Percentiles rank a stretch among this genome's conserved stretches.
These are phyloP conservation scores for Dryadomyces quercivorus DNA, from an alignment of 2,329 filamentous ascomycete species.

Conservation along the genomic window DNA sequence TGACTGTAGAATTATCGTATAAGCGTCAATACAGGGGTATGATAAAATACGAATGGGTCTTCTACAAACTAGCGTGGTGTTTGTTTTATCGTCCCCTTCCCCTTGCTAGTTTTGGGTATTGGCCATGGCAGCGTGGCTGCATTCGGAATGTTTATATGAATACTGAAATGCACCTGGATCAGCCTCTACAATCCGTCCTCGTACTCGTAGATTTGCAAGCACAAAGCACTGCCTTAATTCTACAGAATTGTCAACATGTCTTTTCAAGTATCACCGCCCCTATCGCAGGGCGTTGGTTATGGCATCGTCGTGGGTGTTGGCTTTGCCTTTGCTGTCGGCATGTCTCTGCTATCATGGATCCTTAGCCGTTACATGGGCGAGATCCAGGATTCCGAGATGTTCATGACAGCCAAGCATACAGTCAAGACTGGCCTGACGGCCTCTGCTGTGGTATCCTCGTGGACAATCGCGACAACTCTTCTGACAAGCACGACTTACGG, in stretches of 20 bases:
- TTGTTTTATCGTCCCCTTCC: neutral
- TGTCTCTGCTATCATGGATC: slow-evolving; percentile 16
- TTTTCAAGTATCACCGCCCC: slow-evolving; percentile 18
- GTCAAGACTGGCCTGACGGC: slow-evolving; percentile 82
- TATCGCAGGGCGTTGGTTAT: slow-evolving; percentile 58
- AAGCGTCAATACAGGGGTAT: neutral
- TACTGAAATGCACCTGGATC: too few species aligned
- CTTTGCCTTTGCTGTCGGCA: slow-evolving; percentile 58
- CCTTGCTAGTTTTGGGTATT: neutral
- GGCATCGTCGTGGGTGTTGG: slow-evolving; percentile 65
- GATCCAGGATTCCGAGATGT: slow-evolving; percentile 82
- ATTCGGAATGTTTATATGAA: too few species aligned
- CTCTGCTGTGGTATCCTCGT: slow-evolving; percentile 82
- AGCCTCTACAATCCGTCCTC: too few species aligned
- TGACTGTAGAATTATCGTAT: neutral
- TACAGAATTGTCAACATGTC: neutral
- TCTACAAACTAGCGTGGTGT: neutral
- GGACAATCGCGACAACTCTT: slow-evolving; percentile 82
- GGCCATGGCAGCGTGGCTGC: too few species aligned
- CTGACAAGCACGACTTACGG: slow-evolving; percentile 69
- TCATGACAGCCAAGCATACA: slow-evolving; percentile 73
- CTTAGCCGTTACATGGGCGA: slow-evolving; percentile 36
- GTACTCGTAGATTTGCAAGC: too few species aligned
- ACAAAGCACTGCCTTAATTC: too few species aligned
- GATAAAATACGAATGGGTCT: neutral